Evolutionary conservation across 441 rosid species (phyloP), one percentile per base, ranked within the genome.

Genomic region (Pelargonium myrrhifolium): DNA sequence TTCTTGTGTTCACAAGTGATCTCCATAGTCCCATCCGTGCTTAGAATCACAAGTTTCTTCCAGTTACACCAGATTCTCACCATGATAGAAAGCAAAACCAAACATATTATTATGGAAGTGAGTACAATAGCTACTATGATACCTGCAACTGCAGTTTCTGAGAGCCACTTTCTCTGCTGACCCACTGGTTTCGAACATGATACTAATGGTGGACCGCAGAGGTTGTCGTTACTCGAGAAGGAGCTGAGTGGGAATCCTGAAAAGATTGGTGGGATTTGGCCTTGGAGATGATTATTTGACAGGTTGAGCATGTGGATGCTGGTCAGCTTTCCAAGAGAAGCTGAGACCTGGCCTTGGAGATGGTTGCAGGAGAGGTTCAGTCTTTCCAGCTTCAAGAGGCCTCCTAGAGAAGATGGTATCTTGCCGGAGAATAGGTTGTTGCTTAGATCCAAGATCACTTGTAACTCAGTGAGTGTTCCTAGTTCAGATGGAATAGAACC

Each of bases 401-500:
- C 80, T 8, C 95, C 92, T 0, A 93, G 80, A 22, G 90, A 81
- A 0, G 84, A 56, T 9, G 96, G 98, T 40, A 93, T 89, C 53
- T 77, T 58, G 10, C 92, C 95, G 0, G 88, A 76, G 31, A 93
- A 67, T 20, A 72, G 79, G 72, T 93, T 93, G 59, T 73, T 71
- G 73, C 98, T 89, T 59, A 90, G 78, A 67, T 91, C 97, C 68
- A 93, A 65, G 69, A 82, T 86, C 66, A 89, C 95, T 79, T 93
- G 97, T 53, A 93, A 80, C 68, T 91, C 96, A 14, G 90, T 86
- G 64, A 93, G 77, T 55, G 31, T 76, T 61, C 97, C 96, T 6
- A 93, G 74, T 75, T 85, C 98, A 1, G 82, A 40, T 0, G 98
- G 96, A 61, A 90, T 85, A 4, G 83, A 66, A 62, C 96, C 96